Evolutionary conservation across 257 asterid species (phyloP).

Genomic region (Ophiorrhiza pumila): DNA sequence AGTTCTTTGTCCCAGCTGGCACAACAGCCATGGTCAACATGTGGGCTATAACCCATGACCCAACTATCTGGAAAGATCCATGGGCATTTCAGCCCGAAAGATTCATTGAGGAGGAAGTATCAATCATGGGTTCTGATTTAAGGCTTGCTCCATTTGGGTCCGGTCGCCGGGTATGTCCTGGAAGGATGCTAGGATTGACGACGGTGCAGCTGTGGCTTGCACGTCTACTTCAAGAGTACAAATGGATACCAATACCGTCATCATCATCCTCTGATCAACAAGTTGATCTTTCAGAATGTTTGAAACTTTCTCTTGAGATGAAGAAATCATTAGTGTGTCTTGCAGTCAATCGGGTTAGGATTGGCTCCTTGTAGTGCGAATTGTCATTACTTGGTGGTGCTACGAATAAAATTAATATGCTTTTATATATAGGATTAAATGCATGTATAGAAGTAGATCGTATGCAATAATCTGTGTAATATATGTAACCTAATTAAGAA

Average conservation of each 20-base stretch:
- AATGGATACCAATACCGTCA: constrained; percentile 50
- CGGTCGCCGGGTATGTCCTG: constrained; percentile 67
- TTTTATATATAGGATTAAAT: neutral
- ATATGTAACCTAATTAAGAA: no score
- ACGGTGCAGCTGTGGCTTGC: constrained; percentile 64
- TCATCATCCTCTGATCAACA: constrained; percentile 9
- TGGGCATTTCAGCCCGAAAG: constrained; percentile 59
- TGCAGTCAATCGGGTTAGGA: constrained; percentile 25
- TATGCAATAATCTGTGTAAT: neutral
- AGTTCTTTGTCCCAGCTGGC: constrained; percentile 51
- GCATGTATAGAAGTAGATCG: neutral
- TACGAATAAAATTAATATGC: neutral
- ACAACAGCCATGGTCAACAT: constrained; percentile 74
- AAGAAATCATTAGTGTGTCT: constrained; percentile 52
- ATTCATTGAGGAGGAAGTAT: constrained; percentile 40
- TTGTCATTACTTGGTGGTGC: neutral
- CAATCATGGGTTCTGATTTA: constrained; percentile 66
- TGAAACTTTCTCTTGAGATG: constrained; percentile 63
- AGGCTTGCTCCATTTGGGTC: constrained; percentile 84
- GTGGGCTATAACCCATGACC: constrained; percentile 77
- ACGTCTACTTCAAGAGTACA: constrained; percentile 42
- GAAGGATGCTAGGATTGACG: constrained; percentile 56
- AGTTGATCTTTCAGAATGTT: constrained; percentile 53
- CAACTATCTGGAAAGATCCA: constrained; percentile 52
- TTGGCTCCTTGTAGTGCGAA: neutral